Evolutionary conservation across 225 moss, liverwort and hornwort genomes (phyloP).

Genomic region (Takakia lepidozioides): DNA sequence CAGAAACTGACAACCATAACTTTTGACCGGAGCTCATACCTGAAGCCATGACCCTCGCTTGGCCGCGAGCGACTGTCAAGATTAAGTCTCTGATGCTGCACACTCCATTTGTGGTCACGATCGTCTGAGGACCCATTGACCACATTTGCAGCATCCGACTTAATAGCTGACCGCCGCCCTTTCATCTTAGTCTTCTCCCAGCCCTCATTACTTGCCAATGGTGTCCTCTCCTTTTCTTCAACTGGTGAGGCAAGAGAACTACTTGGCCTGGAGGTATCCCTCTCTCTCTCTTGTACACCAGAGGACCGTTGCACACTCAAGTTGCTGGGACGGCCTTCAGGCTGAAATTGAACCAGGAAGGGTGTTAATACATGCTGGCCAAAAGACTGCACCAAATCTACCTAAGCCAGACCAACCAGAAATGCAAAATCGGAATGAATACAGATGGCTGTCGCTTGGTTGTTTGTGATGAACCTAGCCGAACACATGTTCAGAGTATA

Average conservation of each 20-base stretch:
- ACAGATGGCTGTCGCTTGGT: too few species aligned
- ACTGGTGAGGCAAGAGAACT: slow-evolving; percentile 58
- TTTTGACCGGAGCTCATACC: too few species aligned
- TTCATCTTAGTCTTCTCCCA: slow-evolving; percentile 86
- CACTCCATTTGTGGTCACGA: slow-evolving; percentile 86
- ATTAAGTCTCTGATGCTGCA: slow-evolving; percentile 62
- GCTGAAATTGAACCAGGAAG: too few species aligned
- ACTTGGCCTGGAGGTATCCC: slow-evolving; percentile 75
- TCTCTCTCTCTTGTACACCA: slow-evolving; percentile 71
- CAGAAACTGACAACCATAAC: too few species aligned
- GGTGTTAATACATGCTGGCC: too few species aligned
- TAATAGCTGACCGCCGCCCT: slow-evolving; percentile 77
- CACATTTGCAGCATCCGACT: slow-evolving; percentile 48
- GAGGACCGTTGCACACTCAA: slow-evolving; percentile 78
- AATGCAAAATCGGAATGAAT: too few species aligned
- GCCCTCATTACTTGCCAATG: slow-evolving; percentile 42
- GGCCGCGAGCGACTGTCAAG: slow-evolving; percentile 77
- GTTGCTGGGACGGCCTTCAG: slow-evolving; percentile 74
- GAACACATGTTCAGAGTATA: too few species aligned
- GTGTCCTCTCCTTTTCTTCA: slow-evolving; percentile 75
- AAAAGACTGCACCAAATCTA: too few species aligned
- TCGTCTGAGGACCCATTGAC: slow-evolving; percentile 66
- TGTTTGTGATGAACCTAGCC: too few species aligned
- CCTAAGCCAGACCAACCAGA: too few species aligned
- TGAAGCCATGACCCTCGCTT: slow-evolving; percentile 92